A percentile compares a stretch with the other conserved stretches of the same genome.
Evolutionary conservation across 2,329 filamentous ascomycete species (phyloP).

Genomic region (Sclerotinia glacialis): DNA sequence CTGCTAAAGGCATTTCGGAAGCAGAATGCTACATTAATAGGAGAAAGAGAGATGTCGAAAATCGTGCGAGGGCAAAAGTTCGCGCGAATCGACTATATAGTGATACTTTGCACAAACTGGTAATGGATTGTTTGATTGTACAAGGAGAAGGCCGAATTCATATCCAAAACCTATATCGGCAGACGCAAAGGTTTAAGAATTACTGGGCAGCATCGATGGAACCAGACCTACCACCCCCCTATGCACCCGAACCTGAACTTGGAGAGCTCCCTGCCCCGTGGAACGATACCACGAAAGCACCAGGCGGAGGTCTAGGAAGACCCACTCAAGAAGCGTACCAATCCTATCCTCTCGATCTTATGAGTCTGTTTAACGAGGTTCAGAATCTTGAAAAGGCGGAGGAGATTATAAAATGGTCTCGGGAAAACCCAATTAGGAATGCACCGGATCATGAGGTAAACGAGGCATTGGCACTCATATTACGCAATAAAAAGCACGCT

Average conservation of each 20-base stretch:
- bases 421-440: not conserved
- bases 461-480: not conserved
- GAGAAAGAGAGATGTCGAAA: not conserved
- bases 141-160: constrained; percentile 3
- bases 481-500: not conserved
- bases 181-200: not conserved
- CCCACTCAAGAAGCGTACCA: not conserved
- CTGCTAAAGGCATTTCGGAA: not conserved
- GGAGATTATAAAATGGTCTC: not conserved
- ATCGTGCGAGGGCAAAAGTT: not conserved
- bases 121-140: constrained; percentile 14
- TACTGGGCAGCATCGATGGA: not conserved
- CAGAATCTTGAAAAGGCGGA: not conserved
- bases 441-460: not conserved
- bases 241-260: not conserved
- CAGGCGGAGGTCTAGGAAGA: not conserved
- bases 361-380: not conserved
- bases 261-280: not conserved
- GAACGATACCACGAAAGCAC: not conserved
- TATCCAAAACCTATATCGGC: not conserved
- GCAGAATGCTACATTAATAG: not conserved
- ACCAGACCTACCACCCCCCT: not conserved
- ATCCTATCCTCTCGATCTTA: not conserved
- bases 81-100: not conserved
- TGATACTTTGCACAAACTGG: not conserved